Percentiles rank a stretch among this genome's conserved stretches.
Evolutionary conservation across 139 green algal species (phyloP).

Genomic region (Protoeuglena noctilucae): DNA sequence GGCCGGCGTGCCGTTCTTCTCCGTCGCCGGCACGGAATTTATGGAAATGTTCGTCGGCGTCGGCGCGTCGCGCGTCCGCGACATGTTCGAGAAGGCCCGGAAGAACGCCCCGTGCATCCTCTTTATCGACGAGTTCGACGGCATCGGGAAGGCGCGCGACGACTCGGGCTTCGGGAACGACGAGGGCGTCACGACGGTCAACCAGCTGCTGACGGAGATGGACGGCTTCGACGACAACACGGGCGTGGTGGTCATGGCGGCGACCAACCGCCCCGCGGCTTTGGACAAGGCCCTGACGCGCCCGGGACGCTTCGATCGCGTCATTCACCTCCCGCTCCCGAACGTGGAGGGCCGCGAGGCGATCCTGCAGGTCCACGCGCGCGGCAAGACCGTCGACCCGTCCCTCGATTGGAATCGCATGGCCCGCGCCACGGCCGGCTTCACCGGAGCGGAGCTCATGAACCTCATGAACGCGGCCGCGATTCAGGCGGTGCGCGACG

Average conservation of each 20-base stretch:
- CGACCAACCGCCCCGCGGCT: constrained; percentile 82
- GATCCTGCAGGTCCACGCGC: constrained; percentile 78
- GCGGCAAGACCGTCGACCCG: constrained; percentile 53
- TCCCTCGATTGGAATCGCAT: constrained; percentile 62
- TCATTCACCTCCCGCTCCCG: constrained; percentile 78
- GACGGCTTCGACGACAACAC: constrained; percentile 95
- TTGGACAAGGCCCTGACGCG: constrained; percentile 79
- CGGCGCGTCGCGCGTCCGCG: constrained; percentile 37
- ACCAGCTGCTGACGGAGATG: constrained; percentile 89
- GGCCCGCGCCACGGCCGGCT: constrained; percentile 65
- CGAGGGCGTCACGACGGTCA: constrained; percentile 74
- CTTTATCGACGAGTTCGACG: constrained; percentile 97
- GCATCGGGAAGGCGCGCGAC: constrained; percentile 51
- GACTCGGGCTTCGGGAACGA: constrained; percentile 41
- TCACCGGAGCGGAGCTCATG: constrained; percentile 76
- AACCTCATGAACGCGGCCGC: constrained; percentile 72
- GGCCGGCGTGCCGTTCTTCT: constrained; percentile 48
- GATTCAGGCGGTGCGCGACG: constrained; percentile 47
- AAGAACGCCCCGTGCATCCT: constrained; percentile 70
- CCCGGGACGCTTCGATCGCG: constrained; percentile 88
- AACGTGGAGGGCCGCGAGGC: constrained; percentile 55
- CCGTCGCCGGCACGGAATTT: constrained; percentile 38
- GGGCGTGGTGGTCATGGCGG: constrained; percentile 73
- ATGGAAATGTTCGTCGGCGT: constrained; percentile 52
- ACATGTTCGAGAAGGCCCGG: constrained; percentile 40